A percentile compares a stretch with the other conserved stretches of the same genome.
Conservation (phyloP, 176 grass and related monocot genomes). For the Oryza coarctata region DNA sequence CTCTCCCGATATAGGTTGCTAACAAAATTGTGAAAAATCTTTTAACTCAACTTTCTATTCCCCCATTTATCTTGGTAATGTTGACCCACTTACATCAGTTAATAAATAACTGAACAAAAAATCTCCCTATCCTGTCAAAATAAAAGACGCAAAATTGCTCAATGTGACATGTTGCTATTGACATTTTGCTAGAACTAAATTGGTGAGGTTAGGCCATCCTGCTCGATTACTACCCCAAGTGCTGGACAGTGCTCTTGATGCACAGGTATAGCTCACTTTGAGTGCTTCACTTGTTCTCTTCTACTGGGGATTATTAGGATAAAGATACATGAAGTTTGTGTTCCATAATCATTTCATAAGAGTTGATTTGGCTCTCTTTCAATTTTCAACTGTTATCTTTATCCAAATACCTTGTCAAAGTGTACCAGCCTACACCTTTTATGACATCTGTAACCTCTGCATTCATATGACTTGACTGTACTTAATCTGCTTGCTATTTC, state of each 20-base stretch:
- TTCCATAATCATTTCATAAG: background rate
- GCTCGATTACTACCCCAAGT: conserved; percentile 93
- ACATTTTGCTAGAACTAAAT: conserved; percentile 64
- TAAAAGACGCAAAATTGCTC: conserved; percentile 7
- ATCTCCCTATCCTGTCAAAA: background rate
- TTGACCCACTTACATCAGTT: conserved; percentile 19
- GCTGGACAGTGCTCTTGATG: conserved; percentile 91
- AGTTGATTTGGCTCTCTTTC: background rate
- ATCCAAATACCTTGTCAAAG: background rate
- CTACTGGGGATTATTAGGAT: background rate
- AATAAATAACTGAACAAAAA: conserved; percentile 10
- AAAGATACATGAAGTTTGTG: background rate
- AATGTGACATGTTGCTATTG: conserved; percentile 18
- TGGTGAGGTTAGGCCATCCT: conserved; percentile 96
- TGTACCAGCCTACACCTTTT: conserved; percentile 2
- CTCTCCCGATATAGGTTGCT: conserved; percentile 82
- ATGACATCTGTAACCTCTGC: background rate
- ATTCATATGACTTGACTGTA: background rate
- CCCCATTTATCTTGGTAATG: conserved; percentile 18
- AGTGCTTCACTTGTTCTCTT: conserved; percentile 33
- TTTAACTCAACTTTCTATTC: background rate
- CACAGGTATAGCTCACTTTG: conserved; percentile 53
- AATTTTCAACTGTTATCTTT: background rate
- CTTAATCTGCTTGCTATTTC: conserved; percentile 14
- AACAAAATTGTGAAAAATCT: background rate